Conservation (phyloP, 1,284 basidiomycete species). For the Thecaphora thlaspeos region DNA sequence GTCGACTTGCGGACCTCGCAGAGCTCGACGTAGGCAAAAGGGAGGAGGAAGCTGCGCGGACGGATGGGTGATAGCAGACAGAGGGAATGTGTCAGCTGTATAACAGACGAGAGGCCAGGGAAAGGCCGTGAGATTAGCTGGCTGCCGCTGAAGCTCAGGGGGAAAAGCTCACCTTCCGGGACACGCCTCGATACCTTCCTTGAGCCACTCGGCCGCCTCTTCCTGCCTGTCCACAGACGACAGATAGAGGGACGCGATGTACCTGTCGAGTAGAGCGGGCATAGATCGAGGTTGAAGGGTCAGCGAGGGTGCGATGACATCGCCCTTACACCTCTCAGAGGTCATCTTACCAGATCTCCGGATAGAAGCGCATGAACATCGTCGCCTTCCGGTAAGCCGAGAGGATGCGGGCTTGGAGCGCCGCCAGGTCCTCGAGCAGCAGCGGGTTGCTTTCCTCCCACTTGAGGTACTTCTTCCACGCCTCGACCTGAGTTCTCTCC, state of each 20-base stretch:
- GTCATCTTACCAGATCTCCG: slow-evolving; percentile 74
- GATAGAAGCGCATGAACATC: slow-evolving; percentile 87
- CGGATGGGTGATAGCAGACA: too few relatives aligned
- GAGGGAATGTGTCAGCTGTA: too few relatives aligned
- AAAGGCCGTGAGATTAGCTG: too few relatives aligned
- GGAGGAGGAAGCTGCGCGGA: slow-evolving; percentile 82
- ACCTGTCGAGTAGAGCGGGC: slow-evolving; percentile 58
- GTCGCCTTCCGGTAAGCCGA: slow-evolving; percentile 84
- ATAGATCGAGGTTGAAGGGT: not conserved
- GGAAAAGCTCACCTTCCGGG: slow-evolving; percentile 61
- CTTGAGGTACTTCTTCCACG: slow-evolving; percentile 88
- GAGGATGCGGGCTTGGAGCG: slow-evolving; percentile 70
- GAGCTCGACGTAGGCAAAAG: slow-evolving; percentile 82
- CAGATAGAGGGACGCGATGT: slow-evolving; percentile 83
- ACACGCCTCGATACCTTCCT: slow-evolving; percentile 83
- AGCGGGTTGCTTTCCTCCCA: slow-evolving; percentile 96
- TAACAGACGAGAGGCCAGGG: too few relatives aligned
- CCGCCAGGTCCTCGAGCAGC: slow-evolving; percentile 74
- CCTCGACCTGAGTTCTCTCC: slow-evolving; percentile 73
- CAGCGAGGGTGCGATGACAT: too few relatives aligned
- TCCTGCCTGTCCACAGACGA: slow-evolving; percentile 73
- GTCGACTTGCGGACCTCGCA: slow-evolving; percentile 67
- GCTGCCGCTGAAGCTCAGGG: too few relatives aligned
- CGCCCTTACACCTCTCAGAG: too few relatives aligned
- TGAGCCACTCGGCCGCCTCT: slow-evolving; percentile 77